Evolutionary conservation across 23 red algal genomes (phyloP).

Genomic region (Gracilaria domingensis): DNA sequence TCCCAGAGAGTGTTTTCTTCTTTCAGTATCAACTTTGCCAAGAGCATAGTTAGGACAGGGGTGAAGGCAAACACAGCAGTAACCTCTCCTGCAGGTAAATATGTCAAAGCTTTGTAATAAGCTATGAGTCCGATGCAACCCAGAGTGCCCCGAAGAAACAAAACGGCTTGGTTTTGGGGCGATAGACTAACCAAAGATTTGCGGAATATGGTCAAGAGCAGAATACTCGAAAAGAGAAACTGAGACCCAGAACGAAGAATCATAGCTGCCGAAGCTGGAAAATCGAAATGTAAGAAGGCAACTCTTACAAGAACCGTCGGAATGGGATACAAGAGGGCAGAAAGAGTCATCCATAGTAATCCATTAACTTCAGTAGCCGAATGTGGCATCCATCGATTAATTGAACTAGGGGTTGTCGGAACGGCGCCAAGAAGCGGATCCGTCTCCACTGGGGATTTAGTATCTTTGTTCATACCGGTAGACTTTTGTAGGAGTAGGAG

Average conservation of each 20-base stretch:
- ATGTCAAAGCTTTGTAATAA: slow-evolving; percentile 27
- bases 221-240: not conserved
- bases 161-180: slow-evolving; percentile 5
- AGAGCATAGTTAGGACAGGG: slow-evolving; percentile 46
- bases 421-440: not conserved
- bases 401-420: not conserved
- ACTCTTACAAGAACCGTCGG: not conserved
- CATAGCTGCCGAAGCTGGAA: slow-evolving; percentile 2
- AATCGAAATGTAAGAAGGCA: not conserved
- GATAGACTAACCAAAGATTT: not conserved
- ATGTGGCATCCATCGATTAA: not conserved
- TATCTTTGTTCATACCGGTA: not conserved
- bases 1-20: not conserved
- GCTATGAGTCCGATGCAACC: slow-evolving; percentile 17
- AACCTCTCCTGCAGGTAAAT: slow-evolving; percentile 52
- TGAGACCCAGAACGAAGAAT: slow-evolving; percentile 11
- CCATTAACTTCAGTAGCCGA: not conserved
- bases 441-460: not conserved
- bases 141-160: slow-evolving; percentile 24
- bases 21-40: slow-evolving; percentile 35
- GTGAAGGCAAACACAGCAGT: slow-evolving; percentile 27
- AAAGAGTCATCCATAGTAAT: not conserved
- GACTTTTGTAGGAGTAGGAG: no score
- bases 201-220: not conserved
- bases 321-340: not conserved